Percentiles rank a stretch among this genome's conserved stretches.
Conservation (phyloP, 208 protist species). For the Trypanosoma vivax region DNA sequence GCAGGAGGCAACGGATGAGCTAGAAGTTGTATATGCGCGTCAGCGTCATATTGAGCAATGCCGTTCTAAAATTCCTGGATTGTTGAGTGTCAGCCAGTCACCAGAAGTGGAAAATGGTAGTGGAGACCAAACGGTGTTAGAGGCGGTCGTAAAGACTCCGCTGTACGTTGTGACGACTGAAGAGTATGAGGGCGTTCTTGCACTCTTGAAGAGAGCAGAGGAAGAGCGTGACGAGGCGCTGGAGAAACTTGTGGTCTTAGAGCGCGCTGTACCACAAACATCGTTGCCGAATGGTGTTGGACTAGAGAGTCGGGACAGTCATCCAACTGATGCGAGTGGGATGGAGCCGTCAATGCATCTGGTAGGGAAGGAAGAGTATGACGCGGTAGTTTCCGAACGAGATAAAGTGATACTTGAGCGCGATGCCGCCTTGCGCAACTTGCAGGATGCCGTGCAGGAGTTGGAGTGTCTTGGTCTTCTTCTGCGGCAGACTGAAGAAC, state of each 20-base stretch:
- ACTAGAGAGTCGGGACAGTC: no score
- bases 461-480: neutral
- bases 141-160: neutral
- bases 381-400: neutral
- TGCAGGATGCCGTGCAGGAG: neutral
- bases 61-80: neutral
- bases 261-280: no score
- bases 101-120: neutral
- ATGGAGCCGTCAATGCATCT: neutral
- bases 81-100: neutral
- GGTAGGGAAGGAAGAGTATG: no score
- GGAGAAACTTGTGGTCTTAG: neutral
- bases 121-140: neutral
- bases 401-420: neutral
- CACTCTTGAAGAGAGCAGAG: neutral
- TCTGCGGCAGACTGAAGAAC: neutral
- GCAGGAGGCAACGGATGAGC: constrained; percentile 3
- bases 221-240: neutral
- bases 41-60: neutral
- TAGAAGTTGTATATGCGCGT: neutral
- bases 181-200: constrained; percentile 7
- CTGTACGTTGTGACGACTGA: constrained; percentile 5
- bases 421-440: neutral
- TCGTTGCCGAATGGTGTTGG: no score
- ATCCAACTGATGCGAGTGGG: no score